These are phyloP conservation scores for Tylopilus vinaceipallidus DNA, from an alignment of 768 basidiomycete species.

Conservation along the genomic window DNA sequence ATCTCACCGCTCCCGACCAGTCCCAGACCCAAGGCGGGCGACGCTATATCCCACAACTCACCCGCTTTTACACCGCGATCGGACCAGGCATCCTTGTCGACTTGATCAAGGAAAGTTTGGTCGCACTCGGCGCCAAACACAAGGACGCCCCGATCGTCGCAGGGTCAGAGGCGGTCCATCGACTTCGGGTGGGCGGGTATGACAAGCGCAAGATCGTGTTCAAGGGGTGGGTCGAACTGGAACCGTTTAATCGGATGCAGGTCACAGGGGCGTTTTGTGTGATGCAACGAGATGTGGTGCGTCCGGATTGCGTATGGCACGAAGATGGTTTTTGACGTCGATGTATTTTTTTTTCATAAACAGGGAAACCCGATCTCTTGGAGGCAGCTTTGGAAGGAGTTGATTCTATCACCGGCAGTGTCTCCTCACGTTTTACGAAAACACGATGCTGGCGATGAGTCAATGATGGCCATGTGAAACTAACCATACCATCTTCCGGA, in stretches of 20 bases:
- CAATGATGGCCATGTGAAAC: not conserved
- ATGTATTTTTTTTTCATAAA: not conserved
- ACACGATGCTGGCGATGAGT: not conserved
- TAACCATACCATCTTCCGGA: not conserved
- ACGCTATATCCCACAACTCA: constrained; percentile 71
- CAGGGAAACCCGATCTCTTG: constrained; percentile 79
- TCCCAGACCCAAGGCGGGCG: constrained; percentile 79
- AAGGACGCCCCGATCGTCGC: constrained; percentile 37
- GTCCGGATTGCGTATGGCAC: constrained; percentile 20
- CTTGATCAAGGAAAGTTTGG: constrained; percentile 55
- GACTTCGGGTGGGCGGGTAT: constrained; percentile 63
- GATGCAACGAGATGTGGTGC: constrained; percentile 67
- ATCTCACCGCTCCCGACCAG: constrained; percentile 35
- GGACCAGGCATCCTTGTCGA: constrained; percentile 50
- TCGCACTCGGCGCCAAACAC: constrained; percentile 46
- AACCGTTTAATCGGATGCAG: constrained; percentile 52
- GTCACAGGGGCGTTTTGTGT: constrained; percentile 61
- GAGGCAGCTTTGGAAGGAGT: constrained; percentile 70
- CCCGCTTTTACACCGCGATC: constrained; percentile 73
- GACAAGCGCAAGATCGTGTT: constrained; percentile 62
- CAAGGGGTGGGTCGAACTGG: constrained; percentile 76
- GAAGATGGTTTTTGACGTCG: not conserved
- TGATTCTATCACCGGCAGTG: constrained; percentile 51
- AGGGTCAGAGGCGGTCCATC: constrained; percentile 22
- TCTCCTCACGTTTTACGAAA: constrained; percentile 54